Evolutionary conservation across 805 yeast species (phyloP), one percentile per base, ranked within the genome.

Genomic region (Spathaspora girioi): DNA sequence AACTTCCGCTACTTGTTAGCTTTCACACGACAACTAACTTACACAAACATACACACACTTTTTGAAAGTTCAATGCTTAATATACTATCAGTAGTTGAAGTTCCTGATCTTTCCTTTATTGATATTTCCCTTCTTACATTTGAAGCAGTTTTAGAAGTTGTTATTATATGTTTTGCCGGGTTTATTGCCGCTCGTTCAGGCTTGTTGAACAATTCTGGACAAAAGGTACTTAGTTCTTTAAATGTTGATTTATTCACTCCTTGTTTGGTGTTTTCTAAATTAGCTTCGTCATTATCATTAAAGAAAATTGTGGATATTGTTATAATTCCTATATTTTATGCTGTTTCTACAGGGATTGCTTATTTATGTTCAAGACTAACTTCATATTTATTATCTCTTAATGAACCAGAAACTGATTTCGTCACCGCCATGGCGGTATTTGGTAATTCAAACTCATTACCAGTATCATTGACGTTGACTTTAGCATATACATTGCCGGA

Each of bases 381-480:
- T 41, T 74, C 89, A 3, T 65, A 68, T 12, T 56, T 83, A 43
- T 65, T 91, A 55, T 61, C 69, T 7, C 71, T 94, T 59, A 87
- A 87, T 59, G 80, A 73, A 46, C 82, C 88, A 12, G 97, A 94
- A 69, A 64, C 89, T 3, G 92, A 93, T 70, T 93, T 89, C 61
- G 97, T 94, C 47, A 87, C 96, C 19, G 98, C 97, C 2, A 94
- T 94, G 96, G 90, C 94, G 2, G 97, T 92, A 5, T 93, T 93
- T 70, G 98, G 97, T 49, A 94, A 93, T 70, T 89, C 97, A 43
- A 93, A 93, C 73, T 88, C 96, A 10, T 78, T 93, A 50, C 98
- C 99, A 0, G 98, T 93, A 1, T 90, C 97, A 0, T 77, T 94
- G 57, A 87, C 94, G 1, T 73, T 94, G 51, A 86, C 96, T 0